Conservation (phyloP, 345 rosid genomes). For the Turnera subulata region DNA sequence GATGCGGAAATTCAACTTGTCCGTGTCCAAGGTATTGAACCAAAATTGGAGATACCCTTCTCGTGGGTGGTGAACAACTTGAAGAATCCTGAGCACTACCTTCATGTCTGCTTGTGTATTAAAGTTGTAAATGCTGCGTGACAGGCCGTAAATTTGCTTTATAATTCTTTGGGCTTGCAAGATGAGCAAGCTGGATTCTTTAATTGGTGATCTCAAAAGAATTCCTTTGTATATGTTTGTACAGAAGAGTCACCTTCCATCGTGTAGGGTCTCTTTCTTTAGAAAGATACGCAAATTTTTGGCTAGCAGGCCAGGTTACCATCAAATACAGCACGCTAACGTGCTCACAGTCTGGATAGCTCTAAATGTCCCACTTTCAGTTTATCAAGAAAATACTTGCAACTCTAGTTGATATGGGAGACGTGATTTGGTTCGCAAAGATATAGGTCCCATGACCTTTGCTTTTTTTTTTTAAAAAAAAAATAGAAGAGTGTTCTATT, state of each 20-base stretch:
- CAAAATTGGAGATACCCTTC: constrained; percentile 74
- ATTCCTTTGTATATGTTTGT: constrained; percentile 8
- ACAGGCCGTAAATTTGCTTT: background rate
- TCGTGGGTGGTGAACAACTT: constrained; percentile 90
- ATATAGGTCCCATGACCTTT: too few relatives aligned
- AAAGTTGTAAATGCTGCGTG: constrained; percentile 27
- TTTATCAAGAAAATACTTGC: too few relatives aligned
- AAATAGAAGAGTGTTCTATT: too few relatives aligned
- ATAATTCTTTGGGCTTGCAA: background rate
- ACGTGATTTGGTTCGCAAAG: too few relatives aligned
- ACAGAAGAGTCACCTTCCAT: constrained; percentile 2
- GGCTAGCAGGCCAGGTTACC: too few relatives aligned
- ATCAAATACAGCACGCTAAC: too few relatives aligned
- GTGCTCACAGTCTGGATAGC: too few relatives aligned
- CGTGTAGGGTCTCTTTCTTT: too few relatives aligned
- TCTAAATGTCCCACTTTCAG: too few relatives aligned
- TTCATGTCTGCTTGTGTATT: constrained; percentile 63
- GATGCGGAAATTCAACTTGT: constrained; percentile 54
- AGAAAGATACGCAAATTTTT: too few relatives aligned
- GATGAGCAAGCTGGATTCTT: background rate
- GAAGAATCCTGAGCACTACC: constrained; percentile 75
- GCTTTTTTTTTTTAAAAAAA: too few relatives aligned
- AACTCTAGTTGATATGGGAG: too few relatives aligned
- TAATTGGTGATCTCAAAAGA: background rate
- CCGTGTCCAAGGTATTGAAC: constrained; percentile 86